Base-by-base conservation (phyloP, 345 rosid species). In the Euphorbia tirucalli region DNA sequence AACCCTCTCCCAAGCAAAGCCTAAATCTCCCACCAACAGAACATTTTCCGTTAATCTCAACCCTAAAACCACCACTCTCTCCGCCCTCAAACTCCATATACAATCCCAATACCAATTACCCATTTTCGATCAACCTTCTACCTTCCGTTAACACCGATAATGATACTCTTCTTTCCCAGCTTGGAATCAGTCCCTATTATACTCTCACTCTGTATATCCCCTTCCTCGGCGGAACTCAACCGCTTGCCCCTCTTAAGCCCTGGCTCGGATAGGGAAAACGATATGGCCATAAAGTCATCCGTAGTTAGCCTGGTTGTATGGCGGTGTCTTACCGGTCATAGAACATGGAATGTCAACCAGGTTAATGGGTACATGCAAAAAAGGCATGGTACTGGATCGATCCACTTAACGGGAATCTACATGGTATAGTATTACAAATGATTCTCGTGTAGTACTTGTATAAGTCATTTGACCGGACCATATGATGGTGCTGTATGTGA, bases 191-290 rank as follows among this genome's bases (percentile, higher is more conserved):
- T 50, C 78, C 39, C 15, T 77, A 73, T 83, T 69, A 92, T 1
- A 87, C 97, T 24, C 60, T 91, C 7, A 70, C 86, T 56, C 81
- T 93, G 52, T 84, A 85, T 43, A 44, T 83, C 28, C 92, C 92
- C 52, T 77, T 87, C 27, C 79, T 74, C 7, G 92, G 95, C 14
- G 95, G 95, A 21, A 81, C 69, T 25, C 85, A 81, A 72, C 73
- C 78, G 0, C 77, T 85, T 6, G 79, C 74, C 5, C 88, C 93
- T 15, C 81, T 89, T 0, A 89, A 88, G 68, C 92, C 96, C 32
- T 96, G 97, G 37, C 85, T 89, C 7, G 97, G 92, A 18, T 94
- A n/a, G n/a, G n/a, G n/a, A n/a, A n/a, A n/a, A n/a, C n/a, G n/a
- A n/a, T n/a, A n/a, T n/a, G n/a, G n/a, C n/a, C n/a, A n/a, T n/a